These are phyloP conservation scores for Aspergillus sergii DNA, from an alignment of 2,329 filamentous ascomycete genomes.

Conservation along the genomic window DNA sequence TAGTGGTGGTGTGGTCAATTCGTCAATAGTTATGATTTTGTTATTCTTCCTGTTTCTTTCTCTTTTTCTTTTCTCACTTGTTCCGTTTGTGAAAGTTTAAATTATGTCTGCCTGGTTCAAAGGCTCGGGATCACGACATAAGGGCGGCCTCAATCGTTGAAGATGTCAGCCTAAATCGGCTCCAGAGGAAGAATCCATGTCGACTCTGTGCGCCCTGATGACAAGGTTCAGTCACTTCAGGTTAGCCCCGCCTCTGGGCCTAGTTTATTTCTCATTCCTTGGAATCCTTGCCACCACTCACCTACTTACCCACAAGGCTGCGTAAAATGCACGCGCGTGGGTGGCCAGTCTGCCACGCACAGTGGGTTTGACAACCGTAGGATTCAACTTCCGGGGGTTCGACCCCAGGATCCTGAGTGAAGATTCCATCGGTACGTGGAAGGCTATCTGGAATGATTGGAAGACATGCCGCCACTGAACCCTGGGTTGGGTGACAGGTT, in stretches of 20 bases:
- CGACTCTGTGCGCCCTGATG: neutral
- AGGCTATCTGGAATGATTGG: neutral
- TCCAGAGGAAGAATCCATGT: neutral
- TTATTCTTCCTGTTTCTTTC: neutral
- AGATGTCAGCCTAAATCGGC: neutral
- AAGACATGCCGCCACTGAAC: constrained; percentile 1
- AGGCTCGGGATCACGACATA: neutral
- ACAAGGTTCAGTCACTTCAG: neutral
- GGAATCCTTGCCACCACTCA: constrained; percentile 2
- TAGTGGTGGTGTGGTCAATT: neutral
- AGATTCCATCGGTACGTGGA: neutral
- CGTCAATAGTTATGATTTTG: too few relatives aligned
- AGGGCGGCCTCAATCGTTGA: neutral
- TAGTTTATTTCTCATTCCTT: neutral
- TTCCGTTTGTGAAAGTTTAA: neutral
- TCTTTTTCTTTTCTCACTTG: neutral
- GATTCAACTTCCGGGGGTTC: neutral
- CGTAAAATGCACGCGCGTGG: neutral
- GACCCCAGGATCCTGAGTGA: neutral
- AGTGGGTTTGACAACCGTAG: neutral
- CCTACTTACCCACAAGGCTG: constrained; percentile 1
- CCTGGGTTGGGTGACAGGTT: neutral
- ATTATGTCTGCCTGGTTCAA: neutral
- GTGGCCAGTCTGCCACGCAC: neutral
- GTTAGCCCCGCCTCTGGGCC: neutral